Evolutionary conservation across 1,284 basidiomycete species (phyloP).

Genomic region (Cutaneotrichosporon sp.): DNA sequence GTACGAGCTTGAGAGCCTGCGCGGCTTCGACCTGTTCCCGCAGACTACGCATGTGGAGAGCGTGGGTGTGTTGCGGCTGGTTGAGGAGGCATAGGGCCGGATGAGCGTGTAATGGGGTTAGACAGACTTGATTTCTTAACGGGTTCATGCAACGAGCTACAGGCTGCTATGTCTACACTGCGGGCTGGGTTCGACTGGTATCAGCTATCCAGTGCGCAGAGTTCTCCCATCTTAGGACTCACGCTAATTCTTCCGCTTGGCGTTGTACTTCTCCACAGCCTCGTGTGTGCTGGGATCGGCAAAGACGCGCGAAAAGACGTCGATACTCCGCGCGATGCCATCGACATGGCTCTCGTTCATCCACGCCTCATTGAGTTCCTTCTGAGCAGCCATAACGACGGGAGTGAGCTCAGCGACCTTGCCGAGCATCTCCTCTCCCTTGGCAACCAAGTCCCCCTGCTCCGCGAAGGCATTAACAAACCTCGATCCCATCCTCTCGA

Average conservation of each 20-base stretch:
- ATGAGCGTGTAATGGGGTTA: not conserved
- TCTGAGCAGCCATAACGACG: slow-evolving; percentile 24
- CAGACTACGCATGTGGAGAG: slow-evolving; percentile 52
- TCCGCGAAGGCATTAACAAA: slow-evolving; percentile 22
- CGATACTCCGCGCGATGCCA: slow-evolving; percentile 18
- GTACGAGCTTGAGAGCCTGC: slow-evolving; percentile 68
- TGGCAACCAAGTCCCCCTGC: not conserved
- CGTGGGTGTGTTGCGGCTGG: slow-evolving; percentile 66
- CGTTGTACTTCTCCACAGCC: slow-evolving; percentile 23
- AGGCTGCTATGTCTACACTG: not conserved
- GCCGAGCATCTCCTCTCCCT: slow-evolving; percentile 15
- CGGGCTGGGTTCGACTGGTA: not conserved
- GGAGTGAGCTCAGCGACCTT: slow-evolving; percentile 24
- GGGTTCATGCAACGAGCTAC: not conserved
- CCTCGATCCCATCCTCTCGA: slow-evolving; percentile 10
- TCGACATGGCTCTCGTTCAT: slow-evolving; percentile 15
- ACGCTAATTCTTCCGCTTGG: slow-evolving; percentile 16
- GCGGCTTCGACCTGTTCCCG: slow-evolving; percentile 89
- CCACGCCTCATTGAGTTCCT: slow-evolving; percentile 26
- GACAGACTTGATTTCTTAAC: not conserved
- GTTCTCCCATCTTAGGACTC: not conserved
- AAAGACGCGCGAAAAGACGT: slow-evolving; percentile 24
- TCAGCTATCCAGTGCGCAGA: not conserved
- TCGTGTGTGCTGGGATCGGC: slow-evolving; percentile 20
- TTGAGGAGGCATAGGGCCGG: slow-evolving; percentile 18